Evolutionary conservation across 140 eudicot species (phyloP).

Genomic region (Stevia rebaudiana): DNA sequence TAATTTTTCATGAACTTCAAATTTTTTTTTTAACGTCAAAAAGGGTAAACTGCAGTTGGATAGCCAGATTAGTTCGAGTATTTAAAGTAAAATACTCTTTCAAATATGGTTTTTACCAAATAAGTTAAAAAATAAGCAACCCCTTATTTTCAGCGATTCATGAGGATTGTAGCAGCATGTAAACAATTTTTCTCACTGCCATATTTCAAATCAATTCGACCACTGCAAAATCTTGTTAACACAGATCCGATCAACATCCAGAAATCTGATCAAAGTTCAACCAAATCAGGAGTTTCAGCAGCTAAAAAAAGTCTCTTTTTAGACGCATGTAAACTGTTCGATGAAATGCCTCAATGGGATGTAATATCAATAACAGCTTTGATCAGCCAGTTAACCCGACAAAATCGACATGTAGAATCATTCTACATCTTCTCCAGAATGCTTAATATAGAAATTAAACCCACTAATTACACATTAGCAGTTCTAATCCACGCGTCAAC

Average conservation of each 20-base stretch:
- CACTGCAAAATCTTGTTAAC: not conserved
- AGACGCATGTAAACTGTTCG: slow-evolving; percentile 47
- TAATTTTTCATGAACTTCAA: too few species aligned
- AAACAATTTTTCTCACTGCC: slow-evolving; percentile 6
- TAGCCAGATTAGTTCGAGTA: slow-evolving; percentile 7
- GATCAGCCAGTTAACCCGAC: slow-evolving; percentile 43
- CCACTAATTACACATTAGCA: slow-evolving; percentile 67
- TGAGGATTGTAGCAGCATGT: slow-evolving; percentile 27
- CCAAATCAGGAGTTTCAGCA: not conserved
- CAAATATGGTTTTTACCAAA: not conserved
- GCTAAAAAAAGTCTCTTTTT: not conserved
- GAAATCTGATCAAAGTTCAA: slow-evolving; percentile 2
- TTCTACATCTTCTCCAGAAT: slow-evolving; percentile 39
- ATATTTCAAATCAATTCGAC: slow-evolving; percentile 14
- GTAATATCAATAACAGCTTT: slow-evolving; percentile 47
- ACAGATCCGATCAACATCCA: slow-evolving; percentile 10
- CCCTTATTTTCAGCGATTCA: slow-evolving; percentile 17
- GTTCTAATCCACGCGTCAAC: slow-evolving; percentile 47
- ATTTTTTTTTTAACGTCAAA: not conserved
- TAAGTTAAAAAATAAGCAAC: not conserved
- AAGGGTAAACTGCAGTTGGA: not conserved
- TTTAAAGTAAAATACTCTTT: not conserved
- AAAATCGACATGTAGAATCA: slow-evolving; percentile 36
- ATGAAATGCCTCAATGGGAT: slow-evolving; percentile 50
- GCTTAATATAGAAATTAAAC: slow-evolving; percentile 47